Evolutionary conservation across 495 filamentous ascomycete genomes (phyloP), one percentile per base, ranked within the genome.

Genomic region (Polyplosphaeria fusca): DNA sequence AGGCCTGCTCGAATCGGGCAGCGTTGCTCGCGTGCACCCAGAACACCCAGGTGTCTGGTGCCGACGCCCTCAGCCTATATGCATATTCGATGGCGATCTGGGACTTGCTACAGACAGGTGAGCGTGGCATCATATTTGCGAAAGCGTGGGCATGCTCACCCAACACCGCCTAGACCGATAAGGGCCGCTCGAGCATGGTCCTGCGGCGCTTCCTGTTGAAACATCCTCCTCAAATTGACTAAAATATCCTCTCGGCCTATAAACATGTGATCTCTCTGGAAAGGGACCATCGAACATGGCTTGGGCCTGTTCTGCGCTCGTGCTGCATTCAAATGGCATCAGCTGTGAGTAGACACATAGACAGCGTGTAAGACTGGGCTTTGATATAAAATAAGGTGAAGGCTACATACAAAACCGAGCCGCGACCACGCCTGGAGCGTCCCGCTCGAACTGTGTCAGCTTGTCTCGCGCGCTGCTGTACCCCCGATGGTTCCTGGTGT

Each of bases 141-240:
- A 3, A 40, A 42, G n/a, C 1, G 19, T n/a, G 20, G 1, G 30
- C 44, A 2, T 55, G 22, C 54, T 41, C 14, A 58, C 54, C 54
- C 77, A 13, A 50, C 30, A 35, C 54, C 54, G 11, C 45, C 44
- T 1, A 50, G 45, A 4, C 54, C 54, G 43, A 58, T 46, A 16
- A 58, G 37, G 20, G 54, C 46, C 4, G 44, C 22, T 20, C 54
- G 54, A 3, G 35, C 40, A 43, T 55, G 43, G 14, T 19, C 30
- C 14, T 2, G 23, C 27, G 47, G 20, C 18, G 38, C 47, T 59
- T 1, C n/a, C 23, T 40, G 12, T 5, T 38, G 28, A n/a, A n/a
- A n/a, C n/a, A n/a, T n/a, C 28, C 47, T 27, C 18, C 45, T 30
- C 7, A 59, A 47, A 13, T 52, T 20, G 7, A 24, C 50, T 5